Conservation (phyloP, 2,329 filamentous ascomycete species). For the Penicillium freii region DNA sequence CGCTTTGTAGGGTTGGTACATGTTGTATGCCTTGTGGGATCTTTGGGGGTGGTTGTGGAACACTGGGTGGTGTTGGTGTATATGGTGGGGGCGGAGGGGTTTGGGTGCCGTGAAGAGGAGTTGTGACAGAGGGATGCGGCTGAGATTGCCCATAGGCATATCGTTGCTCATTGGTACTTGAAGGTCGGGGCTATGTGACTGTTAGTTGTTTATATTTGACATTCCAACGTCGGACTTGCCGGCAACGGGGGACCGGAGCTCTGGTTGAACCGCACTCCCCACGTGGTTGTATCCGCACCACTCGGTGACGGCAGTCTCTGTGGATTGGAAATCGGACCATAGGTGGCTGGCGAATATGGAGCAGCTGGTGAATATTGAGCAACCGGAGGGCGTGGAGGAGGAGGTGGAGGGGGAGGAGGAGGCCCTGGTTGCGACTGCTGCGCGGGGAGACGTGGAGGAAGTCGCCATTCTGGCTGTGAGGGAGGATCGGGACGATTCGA, state of each 20-base stretch:
- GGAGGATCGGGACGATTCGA: conserved; percentile 29
- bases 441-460: conserved; percentile 25
- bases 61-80: conserved; percentile 19
- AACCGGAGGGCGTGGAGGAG: conserved; percentile 22
- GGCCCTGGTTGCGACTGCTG: conserved; percentile 19
- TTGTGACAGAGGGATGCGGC: conserved; percentile 15
- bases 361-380: conserved; percentile 35
- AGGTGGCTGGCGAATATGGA: conserved; percentile 37
- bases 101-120: conserved; percentile 21
- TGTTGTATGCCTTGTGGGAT: conserved; percentile 37
- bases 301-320: conserved; percentile 22
- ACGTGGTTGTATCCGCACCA: conserved; percentile 36
- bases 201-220: neutral
- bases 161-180: conserved; percentile 31
- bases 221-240: conserved; percentile 26
- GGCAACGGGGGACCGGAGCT: conserved; percentile 36
- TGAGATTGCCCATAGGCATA: conserved; percentile 22
- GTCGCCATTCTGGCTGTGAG: conserved; percentile 42
- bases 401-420: conserved; percentile 28
- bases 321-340: conserved; percentile 35
- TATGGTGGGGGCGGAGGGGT: conserved; percentile 20
- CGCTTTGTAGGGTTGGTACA: conserved; percentile 26
- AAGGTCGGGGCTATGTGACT: conserved; percentile 36
- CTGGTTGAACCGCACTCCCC: conserved; percentile 47
- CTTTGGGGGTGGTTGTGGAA: conserved; percentile 44